Conservation (phyloP, 495 filamentous ascomycete species). For the Cercophora scortea region DNA sequence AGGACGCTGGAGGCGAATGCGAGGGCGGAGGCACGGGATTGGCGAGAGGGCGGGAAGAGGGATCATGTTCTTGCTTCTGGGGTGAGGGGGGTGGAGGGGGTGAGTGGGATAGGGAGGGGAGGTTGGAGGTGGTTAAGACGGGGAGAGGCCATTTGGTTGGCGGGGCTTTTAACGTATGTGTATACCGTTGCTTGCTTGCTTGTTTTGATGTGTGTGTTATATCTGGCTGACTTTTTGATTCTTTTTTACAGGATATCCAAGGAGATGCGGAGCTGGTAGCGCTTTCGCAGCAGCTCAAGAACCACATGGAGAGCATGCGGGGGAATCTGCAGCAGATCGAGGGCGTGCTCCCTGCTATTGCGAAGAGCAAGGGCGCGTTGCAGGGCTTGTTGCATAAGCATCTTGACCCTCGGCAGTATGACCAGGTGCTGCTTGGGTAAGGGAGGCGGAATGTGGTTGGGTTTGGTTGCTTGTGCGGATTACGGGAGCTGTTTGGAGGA, state of each 20-base stretch:
- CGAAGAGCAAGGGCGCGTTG: slow-evolving; percentile 33
- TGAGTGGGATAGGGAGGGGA: neutral
- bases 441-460: neutral
- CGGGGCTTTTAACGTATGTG: slow-evolving; percentile 23
- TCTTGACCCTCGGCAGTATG: slow-evolving; percentile 37
- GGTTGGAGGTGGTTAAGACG: neutral
- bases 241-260: neutral
- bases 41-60: slow-evolving; percentile 27
- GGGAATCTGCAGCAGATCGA: slow-evolving; percentile 48
- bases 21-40: slow-evolving; percentile 26
- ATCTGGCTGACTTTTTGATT: neutral
- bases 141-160: neutral
- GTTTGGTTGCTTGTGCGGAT: neutral
- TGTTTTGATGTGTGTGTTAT: neutral
- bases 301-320: slow-evolving; percentile 49
- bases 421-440: slow-evolving; percentile 32
- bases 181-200: neutral
- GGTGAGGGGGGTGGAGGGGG: neutral
- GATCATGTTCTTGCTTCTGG: slow-evolving; percentile 36
- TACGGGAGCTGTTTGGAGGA: too few relatives aligned
- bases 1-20: slow-evolving; percentile 30
- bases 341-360: slow-evolving; percentile 33
- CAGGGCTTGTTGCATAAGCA: slow-evolving; percentile 33
- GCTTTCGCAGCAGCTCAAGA: slow-evolving; percentile 34
- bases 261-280: slow-evolving; percentile 22